A percentile compares a stretch with the other conserved stretches of the same genome.
These are phyloP conservation scores for Cryphonectria japonica DNA, from an alignment of 2,329 filamentous ascomycete species.

Conservation along the genomic window DNA sequence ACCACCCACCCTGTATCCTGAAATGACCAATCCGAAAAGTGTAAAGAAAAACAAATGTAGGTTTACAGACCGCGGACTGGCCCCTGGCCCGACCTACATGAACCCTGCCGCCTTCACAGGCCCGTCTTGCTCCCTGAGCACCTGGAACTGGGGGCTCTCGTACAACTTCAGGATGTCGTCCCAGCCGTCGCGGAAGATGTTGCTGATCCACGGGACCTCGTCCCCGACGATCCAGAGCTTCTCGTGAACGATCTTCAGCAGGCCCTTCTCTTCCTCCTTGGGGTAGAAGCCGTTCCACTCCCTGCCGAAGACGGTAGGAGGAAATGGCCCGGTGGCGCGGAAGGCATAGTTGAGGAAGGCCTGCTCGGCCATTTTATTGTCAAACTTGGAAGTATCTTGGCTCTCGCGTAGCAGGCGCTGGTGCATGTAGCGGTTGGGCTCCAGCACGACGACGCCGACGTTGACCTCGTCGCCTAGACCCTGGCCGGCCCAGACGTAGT, in stretches of 20 bases:
- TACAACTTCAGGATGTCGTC: conserved; percentile 23
- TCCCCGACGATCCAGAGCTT: conserved; percentile 26
- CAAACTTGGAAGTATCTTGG: conserved; percentile 26
- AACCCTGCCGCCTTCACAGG: neutral
- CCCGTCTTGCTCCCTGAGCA: conserved; percentile 21
- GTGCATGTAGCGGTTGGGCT: conserved; percentile 29
- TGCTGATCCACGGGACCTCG: conserved; percentile 19
- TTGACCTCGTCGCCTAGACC: conserved; percentile 20
- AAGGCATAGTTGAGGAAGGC: conserved; percentile 27
- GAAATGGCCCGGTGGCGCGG: conserved; percentile 15
- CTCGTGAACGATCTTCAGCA: conserved; percentile 25
- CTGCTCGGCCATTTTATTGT: conserved; percentile 29
- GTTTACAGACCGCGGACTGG: neutral
- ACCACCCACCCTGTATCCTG: neutral
- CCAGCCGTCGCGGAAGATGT: conserved; percentile 23
- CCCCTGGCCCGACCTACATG: neutral
- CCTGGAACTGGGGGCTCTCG: conserved; percentile 24
- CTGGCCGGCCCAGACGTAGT: conserved; percentile 25
- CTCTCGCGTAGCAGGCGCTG: conserved; percentile 25
- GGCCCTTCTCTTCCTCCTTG: conserved; percentile 14
- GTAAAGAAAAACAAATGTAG: neutral
- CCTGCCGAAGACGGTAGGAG: conserved; percentile 10
- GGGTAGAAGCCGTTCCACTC: conserved; percentile 27
- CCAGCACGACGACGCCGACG: conserved; percentile 25
- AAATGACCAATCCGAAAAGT: neutral